A percentile compares a stretch with the other conserved stretches of the same genome.
These are phyloP conservation scores for Plenodomus tracheiphilus DNA, from an alignment of 2,329 filamentous ascomycete species.

Conservation along the genomic window DNA sequence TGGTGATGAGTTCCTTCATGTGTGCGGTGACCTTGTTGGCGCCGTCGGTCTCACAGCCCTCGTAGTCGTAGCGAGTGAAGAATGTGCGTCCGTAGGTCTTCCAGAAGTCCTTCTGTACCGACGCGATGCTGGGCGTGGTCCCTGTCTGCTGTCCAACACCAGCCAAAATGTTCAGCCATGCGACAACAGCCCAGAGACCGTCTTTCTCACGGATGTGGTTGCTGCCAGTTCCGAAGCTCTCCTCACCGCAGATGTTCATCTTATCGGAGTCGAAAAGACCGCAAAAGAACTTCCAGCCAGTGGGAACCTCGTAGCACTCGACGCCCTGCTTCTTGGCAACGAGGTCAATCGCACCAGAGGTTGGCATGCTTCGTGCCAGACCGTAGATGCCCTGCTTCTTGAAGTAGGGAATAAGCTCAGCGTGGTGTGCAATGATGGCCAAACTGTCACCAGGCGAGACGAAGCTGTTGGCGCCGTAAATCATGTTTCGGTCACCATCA, in stretches of 20 bases:
- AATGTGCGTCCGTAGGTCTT: slow-evolving; percentile 93
- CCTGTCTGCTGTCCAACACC: slow-evolving; percentile 82
- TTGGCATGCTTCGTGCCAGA: slow-evolving; percentile 96
- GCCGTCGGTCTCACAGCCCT: slow-evolving; percentile 87
- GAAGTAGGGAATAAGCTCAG: slow-evolving; percentile 97
- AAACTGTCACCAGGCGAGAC: slow-evolving; percentile 96
- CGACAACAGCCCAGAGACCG: slow-evolving; percentile 93
- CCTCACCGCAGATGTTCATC: slow-evolving; percentile 99
- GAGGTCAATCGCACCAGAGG: slow-evolving; percentile 90
- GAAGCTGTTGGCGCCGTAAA: slow-evolving; percentile 95
- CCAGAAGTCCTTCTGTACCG: slow-evolving; percentile 98
- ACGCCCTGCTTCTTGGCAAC: slow-evolving; percentile 94
- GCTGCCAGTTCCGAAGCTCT: slow-evolving; percentile 96
- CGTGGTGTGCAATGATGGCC: slow-evolving; percentile 97
- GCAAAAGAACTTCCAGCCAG: slow-evolving; percentile 99
- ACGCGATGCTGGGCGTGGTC: slow-evolving; percentile 86
- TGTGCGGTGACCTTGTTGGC: slow-evolving; percentile 87
- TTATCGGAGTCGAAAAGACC: slow-evolving; percentile 96
- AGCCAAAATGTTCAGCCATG: slow-evolving; percentile 98
- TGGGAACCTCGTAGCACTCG: slow-evolving; percentile 93
- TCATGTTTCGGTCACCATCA: slow-evolving; percentile 99
- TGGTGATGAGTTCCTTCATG: slow-evolving; percentile 75
- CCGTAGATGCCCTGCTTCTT: slow-evolving; percentile 95
- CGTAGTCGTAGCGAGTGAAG: slow-evolving; percentile 99
- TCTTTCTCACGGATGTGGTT: slow-evolving; percentile 99